A percentile compares a stretch with the other conserved stretches of the same genome.
Conservation (phyloP, 2,329 filamentous ascomycete genomes). For the Trichophyton simii region DNA sequence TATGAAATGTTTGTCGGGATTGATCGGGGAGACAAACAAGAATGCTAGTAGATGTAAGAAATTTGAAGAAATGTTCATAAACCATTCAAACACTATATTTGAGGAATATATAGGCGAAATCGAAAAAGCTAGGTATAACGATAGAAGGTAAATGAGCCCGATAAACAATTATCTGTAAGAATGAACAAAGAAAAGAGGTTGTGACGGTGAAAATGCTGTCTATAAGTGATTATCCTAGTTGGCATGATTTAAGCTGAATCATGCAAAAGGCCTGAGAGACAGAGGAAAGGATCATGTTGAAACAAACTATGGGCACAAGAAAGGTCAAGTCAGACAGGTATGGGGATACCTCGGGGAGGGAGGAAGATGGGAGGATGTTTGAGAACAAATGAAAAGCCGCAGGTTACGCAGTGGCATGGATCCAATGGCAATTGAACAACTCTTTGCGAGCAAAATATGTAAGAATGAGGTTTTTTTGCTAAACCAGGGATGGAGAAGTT, state of each 20-base stretch:
- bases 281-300: background rate
- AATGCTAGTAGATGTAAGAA: background rate
- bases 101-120: background rate
- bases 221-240: conserved; percentile 2
- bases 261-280: background rate
- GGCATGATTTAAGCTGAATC: background rate
- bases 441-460: background rate
- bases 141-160: background rate
- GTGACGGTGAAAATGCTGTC: background rate
- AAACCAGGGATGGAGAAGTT: background rate
- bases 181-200: background rate
- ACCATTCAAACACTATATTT: background rate
- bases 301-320: background rate
- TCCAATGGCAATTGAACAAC: background rate
- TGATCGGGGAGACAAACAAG: background rate
- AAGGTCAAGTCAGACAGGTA: background rate
- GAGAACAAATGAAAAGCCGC: background rate
- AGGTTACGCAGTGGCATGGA: background rate
- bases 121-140: background rate
- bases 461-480: background rate
- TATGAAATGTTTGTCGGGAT: background rate
- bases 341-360: background rate
- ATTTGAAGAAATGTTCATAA: background rate
- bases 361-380: background rate
- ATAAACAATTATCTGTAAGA: background rate